phyloP scores from a whole-genome alignment of 345 rosid genomes.

The Balakata baccata region DNA sequence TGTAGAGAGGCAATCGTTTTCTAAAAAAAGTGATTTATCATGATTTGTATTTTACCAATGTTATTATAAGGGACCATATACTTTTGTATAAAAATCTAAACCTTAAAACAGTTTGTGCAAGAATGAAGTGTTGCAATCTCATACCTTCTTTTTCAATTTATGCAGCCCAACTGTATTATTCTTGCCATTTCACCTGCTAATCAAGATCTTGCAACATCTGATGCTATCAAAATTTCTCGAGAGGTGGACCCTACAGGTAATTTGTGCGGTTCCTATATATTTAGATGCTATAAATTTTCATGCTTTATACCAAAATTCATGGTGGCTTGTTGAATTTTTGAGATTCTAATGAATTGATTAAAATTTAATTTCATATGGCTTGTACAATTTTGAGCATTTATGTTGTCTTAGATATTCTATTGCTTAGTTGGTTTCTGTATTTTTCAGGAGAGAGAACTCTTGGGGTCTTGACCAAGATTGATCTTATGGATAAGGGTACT shows the following conservation, averaged over 20 bases:
- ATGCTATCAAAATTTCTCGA: constrained; percentile 96
- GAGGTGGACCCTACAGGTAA: constrained; percentile 98
- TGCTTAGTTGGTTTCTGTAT: not conserved
- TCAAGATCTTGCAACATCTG: constrained; percentile 99
- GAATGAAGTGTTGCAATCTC: constrained; percentile 10
- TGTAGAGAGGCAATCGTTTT: not conserved
- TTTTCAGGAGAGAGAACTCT: constrained; percentile 90
- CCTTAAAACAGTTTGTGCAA: not conserved
- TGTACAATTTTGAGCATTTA: not conserved
- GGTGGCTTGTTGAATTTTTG: not conserved
- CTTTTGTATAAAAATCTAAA: not conserved
- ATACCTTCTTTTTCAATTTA: constrained; percentile 16
- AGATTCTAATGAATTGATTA: not conserved
- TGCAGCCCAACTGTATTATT: constrained; percentile 94
- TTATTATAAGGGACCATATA: not conserved
- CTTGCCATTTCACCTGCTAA: constrained; percentile 99
- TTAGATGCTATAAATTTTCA: not conserved
- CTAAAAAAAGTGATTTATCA: not conserved
- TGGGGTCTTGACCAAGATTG: constrained; percentile 98
- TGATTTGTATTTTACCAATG: not conserved
- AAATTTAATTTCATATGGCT: not conserved
- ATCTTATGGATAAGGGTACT: constrained; percentile 99
- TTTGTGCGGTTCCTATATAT: not conserved
- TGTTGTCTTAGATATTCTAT: not conserved
- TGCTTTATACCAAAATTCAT: not conserved